Evolutionary conservation across 1,284 basidiomycete genomes (phyloP).

Genomic region (Ceratobasidium sp.): DNA sequence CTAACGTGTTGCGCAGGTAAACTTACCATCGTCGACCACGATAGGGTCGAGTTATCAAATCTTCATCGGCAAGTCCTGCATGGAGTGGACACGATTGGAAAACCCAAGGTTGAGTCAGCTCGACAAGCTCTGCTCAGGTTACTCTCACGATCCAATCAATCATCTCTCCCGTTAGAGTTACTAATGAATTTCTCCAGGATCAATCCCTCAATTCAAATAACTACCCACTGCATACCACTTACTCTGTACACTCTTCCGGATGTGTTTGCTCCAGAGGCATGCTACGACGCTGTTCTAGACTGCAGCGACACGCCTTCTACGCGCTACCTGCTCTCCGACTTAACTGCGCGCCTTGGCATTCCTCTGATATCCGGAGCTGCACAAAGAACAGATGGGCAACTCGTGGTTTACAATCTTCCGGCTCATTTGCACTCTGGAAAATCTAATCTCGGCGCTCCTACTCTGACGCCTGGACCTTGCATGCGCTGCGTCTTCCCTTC

Average conservation of each 20-base stretch:
- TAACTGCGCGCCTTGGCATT: slow-evolving; percentile 75
- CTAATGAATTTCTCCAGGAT: slow-evolving; percentile 60
- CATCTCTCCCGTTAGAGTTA: slow-evolving; percentile 6
- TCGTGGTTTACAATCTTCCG: slow-evolving; percentile 78
- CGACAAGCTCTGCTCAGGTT: slow-evolving; percentile 72
- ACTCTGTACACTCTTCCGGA: slow-evolving; percentile 60
- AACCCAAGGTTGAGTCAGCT: slow-evolving; percentile 86
- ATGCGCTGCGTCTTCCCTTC: slow-evolving; percentile 94
- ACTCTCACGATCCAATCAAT: slow-evolving; percentile 44
- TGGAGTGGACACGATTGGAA: slow-evolving; percentile 80
- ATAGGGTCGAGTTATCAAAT: slow-evolving; percentile 91
- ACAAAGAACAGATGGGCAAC: slow-evolving; percentile 90
- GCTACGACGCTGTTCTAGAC: slow-evolving; percentile 85
- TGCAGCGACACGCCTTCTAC: slow-evolving; percentile 95
- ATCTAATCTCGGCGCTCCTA: background rate
- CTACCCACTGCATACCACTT: slow-evolving; percentile 65
- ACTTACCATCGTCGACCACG: slow-evolving; percentile 91
- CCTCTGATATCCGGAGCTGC: slow-evolving; percentile 95
- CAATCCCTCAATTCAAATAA: slow-evolving; percentile 71
- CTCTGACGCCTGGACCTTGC: slow-evolving; percentile 72
- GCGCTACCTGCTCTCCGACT: slow-evolving; percentile 94
- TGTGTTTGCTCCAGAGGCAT: slow-evolving; percentile 58
- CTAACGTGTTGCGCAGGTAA: slow-evolving; percentile 62
- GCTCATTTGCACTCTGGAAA: background rate
- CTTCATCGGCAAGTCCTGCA: slow-evolving; percentile 95